A percentile compares a stretch with the other conserved stretches of the same genome.
Conservation (phyloP, 148 eudicot species). For the Euryodendron excelsum region DNA sequence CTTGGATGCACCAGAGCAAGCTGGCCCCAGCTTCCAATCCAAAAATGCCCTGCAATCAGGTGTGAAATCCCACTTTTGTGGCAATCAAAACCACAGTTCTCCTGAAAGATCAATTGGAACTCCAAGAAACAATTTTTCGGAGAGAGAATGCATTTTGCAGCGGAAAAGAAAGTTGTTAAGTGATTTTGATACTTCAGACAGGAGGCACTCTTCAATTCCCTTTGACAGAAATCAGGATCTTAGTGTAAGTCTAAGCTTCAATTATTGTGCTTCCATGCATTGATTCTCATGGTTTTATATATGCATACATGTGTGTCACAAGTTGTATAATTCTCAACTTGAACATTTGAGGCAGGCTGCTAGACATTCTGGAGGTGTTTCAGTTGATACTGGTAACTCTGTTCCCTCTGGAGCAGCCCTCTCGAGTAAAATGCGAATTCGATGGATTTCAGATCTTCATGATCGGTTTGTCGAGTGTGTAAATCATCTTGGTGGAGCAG, state of each 20-base stretch:
- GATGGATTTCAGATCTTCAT: conserved; percentile 91
- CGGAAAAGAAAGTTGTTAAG: conserved; percentile 55
- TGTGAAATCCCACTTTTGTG: not conserved
- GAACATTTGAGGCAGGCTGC: conserved; percentile 18
- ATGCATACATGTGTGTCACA: conserved; percentile 27
- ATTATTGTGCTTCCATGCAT: not conserved
- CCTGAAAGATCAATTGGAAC: not conserved
- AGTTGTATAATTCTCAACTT: conserved; percentile 19
- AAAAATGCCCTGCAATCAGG: not conserved
- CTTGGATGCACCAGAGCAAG: not conserved
- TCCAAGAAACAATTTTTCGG: conserved; percentile 25
- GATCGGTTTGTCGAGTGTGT: conserved; percentile 82
- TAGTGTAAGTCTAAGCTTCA: conserved; percentile 39
- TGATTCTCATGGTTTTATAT: conserved; percentile 5
- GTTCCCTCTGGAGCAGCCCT: conserved; percentile 28
- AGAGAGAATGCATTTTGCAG: conserved; percentile 51
- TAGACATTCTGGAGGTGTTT: conserved; percentile 10
- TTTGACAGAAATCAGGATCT: conserved; percentile 36
- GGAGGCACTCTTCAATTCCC: conserved; percentile 34
- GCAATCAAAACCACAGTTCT: not conserved
- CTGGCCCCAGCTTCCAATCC: not conserved
- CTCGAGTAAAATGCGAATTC: conserved; percentile 66
- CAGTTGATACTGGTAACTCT: conserved; percentile 8
- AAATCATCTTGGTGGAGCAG: conserved; percentile 75
- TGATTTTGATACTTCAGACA: conserved; percentile 51